A percentile compares a stretch with the other conserved stretches of the same genome.
phyloP scores from a whole-genome alignment of 495 filamentous ascomycete genomes.

The Talaromyces liani region DNA sequence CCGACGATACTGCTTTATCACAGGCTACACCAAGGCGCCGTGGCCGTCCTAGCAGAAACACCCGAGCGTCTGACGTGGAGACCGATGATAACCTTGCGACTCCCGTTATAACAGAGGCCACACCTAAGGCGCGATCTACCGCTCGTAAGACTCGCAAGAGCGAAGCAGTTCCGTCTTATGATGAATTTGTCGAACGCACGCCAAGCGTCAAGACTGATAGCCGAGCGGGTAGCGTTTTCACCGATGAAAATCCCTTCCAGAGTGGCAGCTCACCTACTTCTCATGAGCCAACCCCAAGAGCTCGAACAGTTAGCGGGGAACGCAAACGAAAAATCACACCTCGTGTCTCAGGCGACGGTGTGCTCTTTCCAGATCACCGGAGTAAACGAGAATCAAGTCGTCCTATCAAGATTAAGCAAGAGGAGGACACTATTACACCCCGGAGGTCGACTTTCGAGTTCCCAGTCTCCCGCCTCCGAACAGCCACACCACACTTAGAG shows the following conservation, averaged over 20 bases:
- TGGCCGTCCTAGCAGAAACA: conserved; percentile 45
- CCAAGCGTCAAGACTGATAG: conserved; percentile 29
- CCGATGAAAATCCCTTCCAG: conserved; percentile 90
- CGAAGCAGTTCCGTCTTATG: conserved; percentile 44
- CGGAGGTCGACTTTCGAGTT: conserved; percentile 42
- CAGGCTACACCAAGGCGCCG: conserved; percentile 22
- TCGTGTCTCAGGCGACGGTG: conserved; percentile 28
- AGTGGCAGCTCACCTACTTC: conserved; percentile 59
- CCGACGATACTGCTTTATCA: conserved; percentile 18
- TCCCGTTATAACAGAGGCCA: conserved; percentile 17
- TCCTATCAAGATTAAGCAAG: conserved; percentile 27
- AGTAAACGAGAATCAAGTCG: conserved; percentile 29
- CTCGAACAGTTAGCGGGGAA: conserved; percentile 31
- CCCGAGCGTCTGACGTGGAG: conserved; percentile 46
- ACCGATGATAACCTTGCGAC: conserved; percentile 31
- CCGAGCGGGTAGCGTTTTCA: conserved; percentile 57
- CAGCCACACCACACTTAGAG: conserved; percentile 25
- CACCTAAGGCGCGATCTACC: conserved; percentile 34
- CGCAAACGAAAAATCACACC: conserved; percentile 43
- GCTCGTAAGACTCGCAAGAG: conserved; percentile 46
- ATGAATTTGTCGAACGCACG: conserved; percentile 21
- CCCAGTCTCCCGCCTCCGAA: conserved; percentile 23
- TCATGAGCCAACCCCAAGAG: conserved; percentile 20
- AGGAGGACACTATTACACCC: conserved; percentile 29
- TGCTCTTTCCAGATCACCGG: conserved; percentile 24